phyloP scores from a whole-genome alignment of 768 basidiomycete species.

The Krasilnikovozyma curviuscula region DNA sequence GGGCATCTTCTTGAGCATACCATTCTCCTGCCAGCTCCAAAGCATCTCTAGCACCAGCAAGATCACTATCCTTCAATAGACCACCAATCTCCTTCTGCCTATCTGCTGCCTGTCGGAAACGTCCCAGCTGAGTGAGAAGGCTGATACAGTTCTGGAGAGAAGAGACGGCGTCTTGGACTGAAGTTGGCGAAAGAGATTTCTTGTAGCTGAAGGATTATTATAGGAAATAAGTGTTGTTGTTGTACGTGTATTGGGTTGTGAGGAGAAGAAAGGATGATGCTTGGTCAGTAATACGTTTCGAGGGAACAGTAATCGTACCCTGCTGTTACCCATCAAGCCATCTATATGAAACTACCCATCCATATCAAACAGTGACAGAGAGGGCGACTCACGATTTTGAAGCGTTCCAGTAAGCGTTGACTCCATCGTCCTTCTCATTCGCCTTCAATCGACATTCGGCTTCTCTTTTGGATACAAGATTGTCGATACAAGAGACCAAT shows the following conservation, averaged over 20 bases:
- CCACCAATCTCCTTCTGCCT: conserved; percentile 44
- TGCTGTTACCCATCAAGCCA: no score
- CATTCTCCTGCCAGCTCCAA: conserved; percentile 82
- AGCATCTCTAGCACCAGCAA: conserved; percentile 74
- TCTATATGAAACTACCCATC: no score
- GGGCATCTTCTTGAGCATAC: conserved; percentile 94
- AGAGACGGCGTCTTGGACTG: conserved; percentile 57
- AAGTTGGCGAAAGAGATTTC: conserved; percentile 8
- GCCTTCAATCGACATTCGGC: conserved; percentile 82
- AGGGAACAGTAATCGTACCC: neutral
- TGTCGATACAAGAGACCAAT: neutral
- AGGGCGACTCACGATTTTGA: conserved; percentile 36
- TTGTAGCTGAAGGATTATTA: conserved; percentile 2
- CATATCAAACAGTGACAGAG: neutral
- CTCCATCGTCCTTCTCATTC: conserved; percentile 80
- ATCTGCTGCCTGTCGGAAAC: conserved; percentile 94
- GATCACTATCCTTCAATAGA: conserved; percentile 17
- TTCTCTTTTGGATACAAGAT: no score
- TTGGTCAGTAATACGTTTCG: neutral
- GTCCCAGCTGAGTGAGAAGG: conserved; percentile 60
- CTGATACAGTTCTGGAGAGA: conserved; percentile 67
- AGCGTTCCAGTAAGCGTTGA: conserved; percentile 97
- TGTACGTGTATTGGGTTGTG: neutral
- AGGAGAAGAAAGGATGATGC: neutral
- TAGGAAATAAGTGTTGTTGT: neutral